Base-by-base conservation (phyloP, 148 eudicot species). In the Chenopodium quinoa region DNA sequence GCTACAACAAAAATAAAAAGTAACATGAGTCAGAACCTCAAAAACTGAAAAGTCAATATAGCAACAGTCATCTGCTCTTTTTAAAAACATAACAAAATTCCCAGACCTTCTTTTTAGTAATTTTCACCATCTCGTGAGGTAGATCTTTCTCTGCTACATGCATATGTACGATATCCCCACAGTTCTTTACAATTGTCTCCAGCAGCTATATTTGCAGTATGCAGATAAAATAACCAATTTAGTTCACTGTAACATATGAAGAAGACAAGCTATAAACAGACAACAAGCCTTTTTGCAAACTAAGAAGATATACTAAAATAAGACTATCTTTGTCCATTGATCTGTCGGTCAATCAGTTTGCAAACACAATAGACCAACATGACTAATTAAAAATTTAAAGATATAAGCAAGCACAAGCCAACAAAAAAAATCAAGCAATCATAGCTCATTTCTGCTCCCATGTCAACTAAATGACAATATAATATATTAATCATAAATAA, bases 61-160 rank as follows among this genome's bases (percentile, higher is more conserved):
- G 66, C 69, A 76, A 32, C 62, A 48, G 73, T 27, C 54, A 76
- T 48, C 64, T 27, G 48, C 46, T 47, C 69, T 65, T 79, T 22
- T 50, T 44, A 13, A 23, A 67, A 25, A 1, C 16, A 4, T 3
- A 50, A 13, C 62, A 56, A 70, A 48, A 75, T 47, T 25, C 58
- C 20, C 87, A 67, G 68, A 96, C 99, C 97, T 92, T 96, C 89
- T 91, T 96, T 81, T 86, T 92, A 34, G 86, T 92, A 63, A 96
- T 89, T 85, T 85, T 92, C 86, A 91, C 98, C 97, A 96, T 96
- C 73, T 91, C 98, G 82, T 89, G 95, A 65, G 91, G 98, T 56
- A 96, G 75, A 79, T 89, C 96, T 90, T 83, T 96, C 91, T 95
- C 99, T 54, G 98, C 99, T 47, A 96, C 99, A 85, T 93, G 97